Evolutionary conservation across 768 basidiomycete species (phyloP).

Genomic region (Hygrocybe coccinea): DNA sequence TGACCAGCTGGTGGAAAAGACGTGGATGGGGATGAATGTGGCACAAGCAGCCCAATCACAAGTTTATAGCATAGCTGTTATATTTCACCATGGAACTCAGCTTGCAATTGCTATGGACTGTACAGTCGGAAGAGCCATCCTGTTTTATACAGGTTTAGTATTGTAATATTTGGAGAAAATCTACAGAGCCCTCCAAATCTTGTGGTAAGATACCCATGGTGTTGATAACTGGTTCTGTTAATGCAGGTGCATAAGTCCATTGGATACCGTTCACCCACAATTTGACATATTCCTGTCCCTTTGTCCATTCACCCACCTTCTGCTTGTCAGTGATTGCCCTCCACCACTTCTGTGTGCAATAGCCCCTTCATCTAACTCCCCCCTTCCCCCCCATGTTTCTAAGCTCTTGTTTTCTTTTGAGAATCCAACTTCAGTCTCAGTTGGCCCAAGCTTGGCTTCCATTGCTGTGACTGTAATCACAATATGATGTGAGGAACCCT

Average conservation of each 20-base stretch:
- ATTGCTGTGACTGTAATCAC: slow-evolving; percentile 68
- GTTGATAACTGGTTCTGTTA: slow-evolving; percentile 39
- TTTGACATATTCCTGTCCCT: slow-evolving; percentile 65
- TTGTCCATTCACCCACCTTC: slow-evolving; percentile 54
- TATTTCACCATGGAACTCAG: slow-evolving; percentile 12
- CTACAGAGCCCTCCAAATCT: slow-evolving; percentile 6
- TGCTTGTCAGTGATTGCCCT: slow-evolving; percentile 54
- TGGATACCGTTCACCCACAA: slow-evolving; percentile 67
- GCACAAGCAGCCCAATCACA: slow-evolving; percentile 80
- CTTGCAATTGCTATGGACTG: not conserved
- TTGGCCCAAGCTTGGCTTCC: slow-evolving; percentile 71
- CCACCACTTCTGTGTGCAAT: slow-evolving; percentile 73
- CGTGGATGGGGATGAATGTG: slow-evolving; percentile 96
- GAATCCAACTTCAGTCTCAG: slow-evolving; percentile 58
- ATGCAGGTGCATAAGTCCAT: slow-evolving; percentile 57
- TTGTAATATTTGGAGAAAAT: not conserved
- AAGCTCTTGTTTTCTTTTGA: slow-evolving; percentile 58
- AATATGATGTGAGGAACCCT: slow-evolving; percentile 51
- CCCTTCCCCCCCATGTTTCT: slow-evolving; percentile 52
- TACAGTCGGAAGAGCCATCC: not conserved
- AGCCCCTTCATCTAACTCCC: slow-evolving; percentile 54
- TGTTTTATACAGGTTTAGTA: not conserved
- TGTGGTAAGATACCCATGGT: slow-evolving; percentile 8
- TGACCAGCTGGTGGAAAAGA: slow-evolving; percentile 91
- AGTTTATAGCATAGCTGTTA: slow-evolving; percentile 16